A percentile compares a stretch with the other conserved stretches of the same genome.
Conservation (phyloP, 768 basidiomycete species). For the Boletus subcaerulescens region DNA sequence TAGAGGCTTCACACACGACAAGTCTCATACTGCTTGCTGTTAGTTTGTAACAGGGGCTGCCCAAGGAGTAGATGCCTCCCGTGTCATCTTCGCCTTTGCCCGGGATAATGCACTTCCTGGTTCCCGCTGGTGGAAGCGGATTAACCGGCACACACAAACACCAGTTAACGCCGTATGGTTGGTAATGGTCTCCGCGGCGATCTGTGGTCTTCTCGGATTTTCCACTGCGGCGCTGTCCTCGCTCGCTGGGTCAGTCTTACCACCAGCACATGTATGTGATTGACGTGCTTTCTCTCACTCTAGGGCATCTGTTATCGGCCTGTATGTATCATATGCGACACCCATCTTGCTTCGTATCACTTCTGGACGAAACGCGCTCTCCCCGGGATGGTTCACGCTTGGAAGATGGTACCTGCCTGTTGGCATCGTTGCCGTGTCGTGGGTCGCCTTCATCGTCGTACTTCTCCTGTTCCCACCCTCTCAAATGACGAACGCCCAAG, state of each 20-base stretch:
- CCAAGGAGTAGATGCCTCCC: constrained; percentile 71
- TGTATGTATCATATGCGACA: constrained; percentile 62
- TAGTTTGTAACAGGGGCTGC: constrained; percentile 74
- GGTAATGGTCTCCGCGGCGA: constrained; percentile 52
- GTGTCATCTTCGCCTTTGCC: constrained; percentile 73
- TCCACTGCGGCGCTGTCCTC: constrained; percentile 60
- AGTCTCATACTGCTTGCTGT: not conserved
- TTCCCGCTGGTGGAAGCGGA: constrained; percentile 64
- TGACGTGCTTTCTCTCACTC: not conserved
- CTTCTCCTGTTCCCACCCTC: constrained; percentile 56
- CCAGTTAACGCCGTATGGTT: constrained; percentile 78
- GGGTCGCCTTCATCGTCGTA: constrained; percentile 62
- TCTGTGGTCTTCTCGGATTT: constrained; percentile 67
- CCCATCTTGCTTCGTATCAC: constrained; percentile 73
- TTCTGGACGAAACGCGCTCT: constrained; percentile 55
- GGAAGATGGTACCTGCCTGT: constrained; percentile 60
- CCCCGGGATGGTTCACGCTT: constrained; percentile 58
- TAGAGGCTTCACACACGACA: no score
- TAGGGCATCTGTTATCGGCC: constrained; percentile 67
- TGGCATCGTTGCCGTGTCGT: constrained; percentile 58
- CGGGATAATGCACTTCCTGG: constrained; percentile 73
- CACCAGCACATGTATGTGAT: not conserved
- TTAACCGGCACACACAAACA: constrained; percentile 58
- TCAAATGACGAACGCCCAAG: constrained; percentile 37
- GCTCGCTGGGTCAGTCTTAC: constrained; percentile 54